Evolutionary conservation across 352 stramenopile genomes (phyloP).

Genomic region (Pilasporangium apinafurcum): DNA sequence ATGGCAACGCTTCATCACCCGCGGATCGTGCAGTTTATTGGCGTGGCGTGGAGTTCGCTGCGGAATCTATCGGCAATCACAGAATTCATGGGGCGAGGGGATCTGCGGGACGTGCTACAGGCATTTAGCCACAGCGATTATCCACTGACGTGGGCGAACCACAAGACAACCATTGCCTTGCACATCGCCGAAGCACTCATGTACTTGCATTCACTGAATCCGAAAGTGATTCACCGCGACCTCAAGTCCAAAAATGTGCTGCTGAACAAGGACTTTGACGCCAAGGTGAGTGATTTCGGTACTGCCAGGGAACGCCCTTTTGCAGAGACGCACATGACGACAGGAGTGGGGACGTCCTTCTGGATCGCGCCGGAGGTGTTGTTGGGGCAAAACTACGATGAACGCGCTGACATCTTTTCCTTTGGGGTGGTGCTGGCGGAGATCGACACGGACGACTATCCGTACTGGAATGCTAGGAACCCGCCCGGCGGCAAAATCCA

Average conservation of each 20-base stretch:
- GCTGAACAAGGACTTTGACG: conserved; percentile 17
- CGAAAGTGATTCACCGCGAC: conserved; percentile 37
- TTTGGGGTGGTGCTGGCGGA: conserved; percentile 52
- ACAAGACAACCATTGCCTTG: conserved; percentile 39
- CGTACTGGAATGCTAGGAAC: conserved; percentile 58
- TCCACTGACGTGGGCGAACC: conserved; percentile 29
- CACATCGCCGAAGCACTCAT: conserved; percentile 33
- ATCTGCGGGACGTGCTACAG: conserved; percentile 21
- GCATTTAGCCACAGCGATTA: too few species aligned
- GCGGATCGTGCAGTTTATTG: conserved; percentile 31
- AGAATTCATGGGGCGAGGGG: conserved; percentile 33
- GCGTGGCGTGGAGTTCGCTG: conserved; percentile 28
- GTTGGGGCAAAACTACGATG: conserved; percentile 1
- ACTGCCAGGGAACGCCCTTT: conserved; percentile 6
- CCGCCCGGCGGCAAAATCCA: conserved; percentile 31
- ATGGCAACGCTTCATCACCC: conserved; percentile 22
- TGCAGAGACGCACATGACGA: conserved; percentile 3
- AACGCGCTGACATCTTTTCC: conserved; percentile 57
- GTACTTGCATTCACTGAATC: conserved; percentile 33
- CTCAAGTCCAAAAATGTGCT: conserved; percentile 55
- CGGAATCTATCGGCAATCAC: conserved; percentile 37
- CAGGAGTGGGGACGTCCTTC: background rate
- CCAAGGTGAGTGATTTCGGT: conserved; percentile 41
- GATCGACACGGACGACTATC: conserved; percentile 34
- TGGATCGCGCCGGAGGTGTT: conserved; percentile 3